Base-by-base conservation (phyloP, 176 grass and related monocot species). In the Avena eriantha region DNA sequence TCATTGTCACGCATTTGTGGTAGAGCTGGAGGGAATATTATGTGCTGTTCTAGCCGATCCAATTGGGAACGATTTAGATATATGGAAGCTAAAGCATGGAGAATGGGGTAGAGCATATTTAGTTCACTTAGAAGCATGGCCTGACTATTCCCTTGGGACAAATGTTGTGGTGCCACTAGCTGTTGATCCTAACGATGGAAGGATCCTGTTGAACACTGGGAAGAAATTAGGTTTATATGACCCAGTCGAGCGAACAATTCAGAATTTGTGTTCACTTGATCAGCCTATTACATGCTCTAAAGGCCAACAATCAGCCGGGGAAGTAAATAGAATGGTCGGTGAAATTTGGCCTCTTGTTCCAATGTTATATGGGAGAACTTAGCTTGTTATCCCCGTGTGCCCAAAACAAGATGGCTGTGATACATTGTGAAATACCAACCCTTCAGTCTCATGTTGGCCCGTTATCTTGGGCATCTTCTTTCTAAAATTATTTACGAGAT, bases 41-140 rank as follows among this genome's bases (percentile, higher is more conserved):
- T 76, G 70, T 16, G 18, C 18, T 65, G 24, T 77, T 65, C 72
- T 85, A 36, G 58, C 83, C 10, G 45, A 85, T 67, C 73, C 46
- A n/a, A 1, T 15, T 18, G 17, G 15, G 21, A 48, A 83, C 35
- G 43, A 2, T 8, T 50, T 85, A 35, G 83, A 77, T 61, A 49
- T 77, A 65, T 66, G 70, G 83, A 85, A 77, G 83, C 47, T 33
- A 48, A 73, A 66, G 58, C 57, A 54, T 85, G 26, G 57, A 2
- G 12, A 77, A 18, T 85, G 83, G 57, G 2, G 9, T 22, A 73
- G 21, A 73, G 41, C 41, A 73, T 73, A 73, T 46, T 48, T 46
- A 48, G 45, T 73, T 73, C 43, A 73, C 43, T 23, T 73, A 14
- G 70, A 73, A 73, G 70, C 41, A 73, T 73, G 70, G 23, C 22